phyloP scores from a whole-genome alignment of 768 basidiomycete species.

The Rhizopogon sp. region DNA sequence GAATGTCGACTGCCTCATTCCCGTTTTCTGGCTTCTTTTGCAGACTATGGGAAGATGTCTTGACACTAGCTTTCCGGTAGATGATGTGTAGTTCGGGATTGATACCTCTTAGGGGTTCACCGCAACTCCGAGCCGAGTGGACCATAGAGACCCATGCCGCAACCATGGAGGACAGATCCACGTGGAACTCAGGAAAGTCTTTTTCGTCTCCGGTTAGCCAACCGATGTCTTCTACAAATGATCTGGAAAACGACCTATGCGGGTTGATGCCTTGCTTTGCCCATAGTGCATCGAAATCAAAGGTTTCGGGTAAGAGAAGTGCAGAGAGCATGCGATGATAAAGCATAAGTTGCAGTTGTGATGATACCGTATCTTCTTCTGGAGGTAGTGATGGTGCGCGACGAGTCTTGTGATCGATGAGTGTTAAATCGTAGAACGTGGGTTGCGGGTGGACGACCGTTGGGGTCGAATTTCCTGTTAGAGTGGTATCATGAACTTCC shows the following conservation, averaged over 20 bases:
- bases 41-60: no score
- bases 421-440: slow-evolving; percentile 29
- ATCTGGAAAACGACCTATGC: slow-evolving; percentile 38
- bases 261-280: slow-evolving; percentile 38
- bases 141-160: slow-evolving; percentile 26
- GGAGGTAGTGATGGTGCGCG: slow-evolving; percentile 42
- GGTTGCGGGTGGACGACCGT: background rate
- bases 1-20: slow-evolving; percentile 4
- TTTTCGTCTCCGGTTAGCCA: slow-evolving; percentile 12
- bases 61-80: slow-evolving; percentile 28
- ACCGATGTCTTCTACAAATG: slow-evolving; percentile 35
- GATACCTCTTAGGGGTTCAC: slow-evolving; percentile 24
- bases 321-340: slow-evolving; percentile 62
- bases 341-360: slow-evolving; percentile 73
- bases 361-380: slow-evolving; percentile 50
- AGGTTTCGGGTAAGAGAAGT: slow-evolving; percentile 38
- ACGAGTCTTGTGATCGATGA: slow-evolving; percentile 74
- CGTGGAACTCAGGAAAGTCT: slow-evolving; percentile 10
- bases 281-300: slow-evolving; percentile 57
- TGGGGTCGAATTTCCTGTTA: background rate
- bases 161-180: slow-evolving; percentile 28
- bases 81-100: slow-evolving; percentile 34
- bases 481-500: background rate
- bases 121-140: slow-evolving; percentile 4
- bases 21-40: slow-evolving; percentile 6